These are phyloP conservation scores for Suillus subaureus DNA, from an alignment of 768 basidiomycete genomes.

Conservation along the genomic window DNA sequence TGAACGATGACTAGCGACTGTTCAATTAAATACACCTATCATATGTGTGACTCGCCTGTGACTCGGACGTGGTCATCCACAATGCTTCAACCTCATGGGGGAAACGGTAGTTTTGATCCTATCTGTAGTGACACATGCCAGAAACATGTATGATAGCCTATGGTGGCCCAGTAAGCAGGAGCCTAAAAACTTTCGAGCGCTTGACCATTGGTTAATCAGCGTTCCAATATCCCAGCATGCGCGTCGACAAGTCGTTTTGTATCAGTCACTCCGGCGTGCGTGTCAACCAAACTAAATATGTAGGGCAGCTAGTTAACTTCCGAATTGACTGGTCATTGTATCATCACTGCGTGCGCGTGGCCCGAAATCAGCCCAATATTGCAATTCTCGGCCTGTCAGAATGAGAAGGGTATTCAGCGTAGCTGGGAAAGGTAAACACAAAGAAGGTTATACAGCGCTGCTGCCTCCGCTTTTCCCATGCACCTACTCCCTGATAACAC, in stretches of 20 bases:
- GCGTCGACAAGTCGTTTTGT: neutral
- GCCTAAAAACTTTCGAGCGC: neutral
- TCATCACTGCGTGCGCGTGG: neutral
- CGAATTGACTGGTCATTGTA: neutral
- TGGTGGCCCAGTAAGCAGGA: neutral
- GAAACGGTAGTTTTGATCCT: neutral
- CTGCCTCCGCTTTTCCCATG: neutral
- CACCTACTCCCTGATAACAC: conserved; percentile 60
- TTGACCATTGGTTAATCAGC: neutral
- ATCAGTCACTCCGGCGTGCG: neutral
- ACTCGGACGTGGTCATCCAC: no score
- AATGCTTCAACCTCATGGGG: no score
- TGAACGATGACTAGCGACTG: no score
- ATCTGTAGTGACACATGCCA: neutral
- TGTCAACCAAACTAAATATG: neutral
- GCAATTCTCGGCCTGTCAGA: neutral
- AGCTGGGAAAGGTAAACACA: neutral
- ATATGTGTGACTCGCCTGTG: no score
- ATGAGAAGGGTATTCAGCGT: neutral
- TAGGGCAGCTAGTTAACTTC: neutral
- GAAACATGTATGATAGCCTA: no score
- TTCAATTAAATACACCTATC: no score
- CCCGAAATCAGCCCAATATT: neutral
- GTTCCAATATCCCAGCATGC: neutral
- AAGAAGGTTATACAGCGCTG: neutral